These are phyloP conservation scores for Mycena capillaripes DNA, from an alignment of 768 basidiomycete genomes.

Conservation along the genomic window DNA sequence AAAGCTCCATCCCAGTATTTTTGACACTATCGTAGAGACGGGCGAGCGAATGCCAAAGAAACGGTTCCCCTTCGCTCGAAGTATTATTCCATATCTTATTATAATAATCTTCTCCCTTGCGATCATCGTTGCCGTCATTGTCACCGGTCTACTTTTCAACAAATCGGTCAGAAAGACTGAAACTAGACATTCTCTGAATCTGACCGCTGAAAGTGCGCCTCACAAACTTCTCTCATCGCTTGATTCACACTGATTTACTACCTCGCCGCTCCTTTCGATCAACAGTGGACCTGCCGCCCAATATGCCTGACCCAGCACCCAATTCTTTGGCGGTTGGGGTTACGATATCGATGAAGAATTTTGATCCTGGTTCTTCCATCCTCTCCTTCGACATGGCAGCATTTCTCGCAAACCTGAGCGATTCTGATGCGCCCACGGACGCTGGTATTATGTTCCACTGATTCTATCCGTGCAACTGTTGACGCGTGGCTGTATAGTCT, in stretches of 20 bases:
- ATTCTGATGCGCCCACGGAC: not conserved
- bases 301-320: not conserved
- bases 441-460: not conserved
- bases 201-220: not conserved
- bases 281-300: slow-evolving; percentile 3
- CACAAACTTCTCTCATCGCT: not conserved
- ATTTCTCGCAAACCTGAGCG: not conserved
- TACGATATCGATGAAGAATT: not conserved
- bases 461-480: not conserved
- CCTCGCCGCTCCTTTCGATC: not conserved
- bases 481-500: slow-evolving; percentile 1
- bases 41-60: not conserved
- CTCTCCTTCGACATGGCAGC: not conserved
- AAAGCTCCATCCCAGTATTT: slow-evolving; percentile 1
- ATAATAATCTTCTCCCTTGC: not conserved
- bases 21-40: slow-evolving; percentile 3
- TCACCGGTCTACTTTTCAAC: slow-evolving; percentile 8
- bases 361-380: slow-evolving; percentile 6
- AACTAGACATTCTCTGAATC: not conserved
- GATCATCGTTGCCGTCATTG: slow-evolving; percentile 4
- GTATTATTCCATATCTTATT: not conserved
- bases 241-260: slow-evolving; percentile 1
- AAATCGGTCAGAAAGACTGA: slow-evolving; percentile 3
- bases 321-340: not conserved
- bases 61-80: not conserved